Evolutionary conservation across 176 grass and related monocot genomes (phyloP).

Genomic region (Ensete glaucum): DNA sequence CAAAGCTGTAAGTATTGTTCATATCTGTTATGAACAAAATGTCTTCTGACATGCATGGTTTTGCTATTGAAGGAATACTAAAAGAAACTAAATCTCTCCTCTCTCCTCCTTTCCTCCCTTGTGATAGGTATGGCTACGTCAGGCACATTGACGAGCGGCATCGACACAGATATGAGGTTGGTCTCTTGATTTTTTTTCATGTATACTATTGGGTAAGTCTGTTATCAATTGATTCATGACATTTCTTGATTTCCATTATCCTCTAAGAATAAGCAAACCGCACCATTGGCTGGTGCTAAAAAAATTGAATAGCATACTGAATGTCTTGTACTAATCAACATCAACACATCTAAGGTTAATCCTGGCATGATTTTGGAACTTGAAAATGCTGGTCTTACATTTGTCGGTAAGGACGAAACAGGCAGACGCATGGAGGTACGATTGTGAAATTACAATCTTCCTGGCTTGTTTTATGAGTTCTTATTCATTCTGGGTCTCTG

Average conservation of each 20-base stretch:
- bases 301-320: not conserved
- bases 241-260: not conserved
- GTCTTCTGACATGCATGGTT: not conserved
- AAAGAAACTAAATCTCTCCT: not conserved
- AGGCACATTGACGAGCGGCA: conserved; percentile 39
- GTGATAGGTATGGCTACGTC: conserved; percentile 33
- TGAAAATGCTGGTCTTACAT: conserved; percentile 34
- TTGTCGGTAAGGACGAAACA: conserved; percentile 46
- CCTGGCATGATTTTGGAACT: conserved; percentile 39
- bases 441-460: not conserved
- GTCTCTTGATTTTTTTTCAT: not conserved
- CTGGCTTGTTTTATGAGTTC: not conserved
- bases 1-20: conserved; percentile 36
- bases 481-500: conserved; percentile 1
- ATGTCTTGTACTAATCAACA: not conserved
- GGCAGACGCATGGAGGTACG: conserved; percentile 42
- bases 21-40: not conserved
- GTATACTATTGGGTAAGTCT: not conserved
- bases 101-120: not conserved
- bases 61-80: not conserved
- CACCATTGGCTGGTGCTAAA: not conserved
- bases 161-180: conserved; percentile 49
- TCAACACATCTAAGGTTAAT: conserved; percentile 38
- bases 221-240: not conserved
- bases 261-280: not conserved